Base-by-base conservation (phyloP, 352 stramenopile species). In the Phytophthora capsici region DNA sequence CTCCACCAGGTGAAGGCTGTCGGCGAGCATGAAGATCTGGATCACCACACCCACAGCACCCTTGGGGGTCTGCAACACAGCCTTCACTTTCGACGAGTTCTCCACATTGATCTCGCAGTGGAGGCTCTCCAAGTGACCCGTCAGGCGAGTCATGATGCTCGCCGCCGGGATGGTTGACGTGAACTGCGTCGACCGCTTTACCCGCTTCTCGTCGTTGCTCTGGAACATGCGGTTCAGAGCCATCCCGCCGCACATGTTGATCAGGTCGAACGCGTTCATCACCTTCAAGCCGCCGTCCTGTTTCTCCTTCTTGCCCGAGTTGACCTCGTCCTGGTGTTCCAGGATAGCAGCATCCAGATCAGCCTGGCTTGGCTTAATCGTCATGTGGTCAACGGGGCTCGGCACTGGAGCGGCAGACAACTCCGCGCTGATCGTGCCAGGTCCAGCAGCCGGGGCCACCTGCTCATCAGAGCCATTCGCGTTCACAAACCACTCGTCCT, bases 211-310 rank as follows among this genome's bases (percentile, higher is more conserved):
- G 45, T 95, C 88, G 55, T 90, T 90, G 71, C 74, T 91, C 63
- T 93, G 85, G 73, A 96, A 94, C 85, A 96, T 94, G 53, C 84
- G 84, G 70, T 96, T 96, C n/a, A 97, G 73, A 22, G 88, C 89
- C 76, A 95, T 93, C 46, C 91, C 91, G 26, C 88, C 91, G 76
- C 89, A 97, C 85, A 96, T 94, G 73, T 95, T 97, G 80, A 97
- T 95, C 58, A 97, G 63, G 41, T 97, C 91, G 53, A 97, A 97
- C 23, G 90, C 90, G 65, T 97, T 97, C 84, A 97, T 89, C 55
- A 93, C 80, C 70, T 96, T 96, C 26, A 90, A 71, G 1, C 80
- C 82, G 14, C 70, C 71, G 48, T 89, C 81, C 13, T 63, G 69
- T 61, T 90, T 90, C 57, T 66, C 75, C 75, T 93, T 91, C 68